phyloP scores from a whole-genome alignment of 805 yeast genomes.

The Cyberlindnera americana region DNA sequence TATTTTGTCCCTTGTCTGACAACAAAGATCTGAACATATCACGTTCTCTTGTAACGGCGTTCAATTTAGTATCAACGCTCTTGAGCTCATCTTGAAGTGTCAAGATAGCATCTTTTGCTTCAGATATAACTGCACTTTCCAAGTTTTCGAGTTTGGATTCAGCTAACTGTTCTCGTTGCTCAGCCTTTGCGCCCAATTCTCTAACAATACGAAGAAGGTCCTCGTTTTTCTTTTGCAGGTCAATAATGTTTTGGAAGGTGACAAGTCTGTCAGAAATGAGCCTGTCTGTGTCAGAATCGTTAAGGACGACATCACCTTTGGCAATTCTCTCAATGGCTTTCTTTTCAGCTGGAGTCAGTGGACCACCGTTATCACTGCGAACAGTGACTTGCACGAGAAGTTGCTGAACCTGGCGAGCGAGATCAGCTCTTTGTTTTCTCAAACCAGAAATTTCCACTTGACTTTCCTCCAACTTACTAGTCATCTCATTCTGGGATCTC shows the following conservation, averaged over 20 bases:
- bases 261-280: conserved; percentile 73
- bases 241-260: conserved; percentile 61
- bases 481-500: conserved; percentile 22
- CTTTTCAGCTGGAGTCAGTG: conserved; percentile 63
- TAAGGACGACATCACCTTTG: conserved; percentile 28
- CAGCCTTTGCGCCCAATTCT: conserved; percentile 67
- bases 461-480: conserved; percentile 28
- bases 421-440: conserved; percentile 59
- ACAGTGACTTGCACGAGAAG: conserved; percentile 64
- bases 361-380: conserved; percentile 51
- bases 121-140: conserved; percentile 49
- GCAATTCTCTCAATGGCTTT: conserved; percentile 55
- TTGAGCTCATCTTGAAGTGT: conserved; percentile 58
- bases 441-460: conserved; percentile 38
- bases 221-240: conserved; percentile 70
- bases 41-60: conserved; percentile 58
- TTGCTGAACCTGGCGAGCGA: conserved; percentile 79
- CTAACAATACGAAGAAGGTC: conserved; percentile 68
- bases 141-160: conserved; percentile 34
- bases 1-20: conserved; percentile 20
- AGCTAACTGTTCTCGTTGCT: conserved; percentile 47
- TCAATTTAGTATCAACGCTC: conserved; percentile 47
- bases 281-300: conserved; percentile 63
- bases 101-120: conserved; percentile 66
- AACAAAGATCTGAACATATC: conserved; percentile 52